phyloP scores from a whole-genome alignment of 2,329 filamentous ascomycete genomes.

The Beauveria australis region DNA sequence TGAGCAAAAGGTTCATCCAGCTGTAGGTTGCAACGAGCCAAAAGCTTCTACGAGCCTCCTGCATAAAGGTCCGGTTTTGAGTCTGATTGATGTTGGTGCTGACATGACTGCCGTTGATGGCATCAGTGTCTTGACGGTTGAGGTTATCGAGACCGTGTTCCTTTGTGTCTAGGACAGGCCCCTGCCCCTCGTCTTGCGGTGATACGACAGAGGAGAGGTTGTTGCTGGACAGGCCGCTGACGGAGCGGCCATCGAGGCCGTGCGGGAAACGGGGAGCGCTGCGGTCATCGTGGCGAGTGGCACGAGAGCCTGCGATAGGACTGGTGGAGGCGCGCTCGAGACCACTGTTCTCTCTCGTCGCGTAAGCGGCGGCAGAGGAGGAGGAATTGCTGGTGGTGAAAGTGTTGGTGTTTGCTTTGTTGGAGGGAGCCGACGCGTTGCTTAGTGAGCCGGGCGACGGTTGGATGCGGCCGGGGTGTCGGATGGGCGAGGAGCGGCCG shows the following conservation, averaged over 20 bases:
- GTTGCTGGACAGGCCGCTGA: conserved; percentile 19
- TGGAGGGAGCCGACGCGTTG: conserved; percentile 13
- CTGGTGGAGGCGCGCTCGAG: conserved; percentile 15
- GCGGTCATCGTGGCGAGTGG: conserved; percentile 15
- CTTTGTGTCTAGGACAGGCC: conserved; percentile 44
- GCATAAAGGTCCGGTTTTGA: conserved; percentile 34
- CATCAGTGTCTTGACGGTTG: conserved; percentile 18
- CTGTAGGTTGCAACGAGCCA: conserved; percentile 58
- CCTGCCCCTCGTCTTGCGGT: conserved; percentile 44
- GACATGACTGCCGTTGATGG: conserved; percentile 20
- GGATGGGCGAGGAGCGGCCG: conserved; percentile 25
- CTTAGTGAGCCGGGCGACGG: conserved; percentile 25
- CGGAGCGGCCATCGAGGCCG: conserved; percentile 17
- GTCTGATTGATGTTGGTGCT: conserved; percentile 23
- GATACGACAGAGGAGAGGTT: conserved; percentile 31
- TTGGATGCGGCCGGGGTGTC: conserved; percentile 16
- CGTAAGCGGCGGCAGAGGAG: conserved; percentile 10
- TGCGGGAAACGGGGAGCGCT: conserved; percentile 15
- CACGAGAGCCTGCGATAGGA: conserved; percentile 11
- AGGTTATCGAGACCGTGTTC: conserved; percentile 12
- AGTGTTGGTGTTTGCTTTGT: conserved; percentile 21
- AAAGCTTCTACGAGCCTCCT: conserved; percentile 41
- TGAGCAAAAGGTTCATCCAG: conserved; percentile 68
- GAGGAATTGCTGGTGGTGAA: conserved; percentile 12
- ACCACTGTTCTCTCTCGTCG: conserved; percentile 10